Conservation (phyloP, 306 rosid genomes). For the Oxytropis ochrocephala region DNA sequence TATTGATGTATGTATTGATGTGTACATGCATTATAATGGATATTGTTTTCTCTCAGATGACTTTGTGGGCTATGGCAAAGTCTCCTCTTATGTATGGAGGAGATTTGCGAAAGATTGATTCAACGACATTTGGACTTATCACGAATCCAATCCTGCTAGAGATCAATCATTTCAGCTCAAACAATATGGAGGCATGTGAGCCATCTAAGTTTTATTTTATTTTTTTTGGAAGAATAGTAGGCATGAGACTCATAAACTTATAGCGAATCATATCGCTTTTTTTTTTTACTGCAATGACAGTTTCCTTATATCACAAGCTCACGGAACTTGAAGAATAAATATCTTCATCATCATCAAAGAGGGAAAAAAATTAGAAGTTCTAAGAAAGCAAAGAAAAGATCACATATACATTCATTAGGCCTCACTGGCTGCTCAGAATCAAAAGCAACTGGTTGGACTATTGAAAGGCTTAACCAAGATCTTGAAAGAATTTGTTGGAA, state of each 20-base stretch:
- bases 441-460: constrained; percentile 72
- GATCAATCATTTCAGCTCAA: constrained; percentile 65
- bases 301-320: constrained; percentile 44
- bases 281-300: constrained; percentile 41
- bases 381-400: constrained; percentile 23
- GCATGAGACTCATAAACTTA: constrained; percentile 2
- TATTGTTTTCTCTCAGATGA: constrained; percentile 48
- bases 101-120: constrained; percentile 67
- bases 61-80: constrained; percentile 85
- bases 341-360: constrained; percentile 10
- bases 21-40: no score
- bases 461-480: constrained; percentile 28
- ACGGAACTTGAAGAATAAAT: constrained; percentile 6
- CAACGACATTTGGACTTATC: constrained; percentile 40
- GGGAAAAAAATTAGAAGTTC: constrained; percentile 26
- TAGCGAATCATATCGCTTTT: not conserved
- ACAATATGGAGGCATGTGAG: constrained; percentile 73
- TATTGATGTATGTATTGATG: not conserved
- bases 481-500: constrained; percentile 73
- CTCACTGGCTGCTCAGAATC: constrained; percentile 55
- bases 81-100: constrained; percentile 99
- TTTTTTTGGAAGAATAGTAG: not conserved
- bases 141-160: constrained; percentile 70
- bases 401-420: constrained; percentile 35
- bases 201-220: not conserved